Conservation (phyloP, 2,329 filamentous ascomycete species). For the Dendrostoma leiphaemia region DNA sequence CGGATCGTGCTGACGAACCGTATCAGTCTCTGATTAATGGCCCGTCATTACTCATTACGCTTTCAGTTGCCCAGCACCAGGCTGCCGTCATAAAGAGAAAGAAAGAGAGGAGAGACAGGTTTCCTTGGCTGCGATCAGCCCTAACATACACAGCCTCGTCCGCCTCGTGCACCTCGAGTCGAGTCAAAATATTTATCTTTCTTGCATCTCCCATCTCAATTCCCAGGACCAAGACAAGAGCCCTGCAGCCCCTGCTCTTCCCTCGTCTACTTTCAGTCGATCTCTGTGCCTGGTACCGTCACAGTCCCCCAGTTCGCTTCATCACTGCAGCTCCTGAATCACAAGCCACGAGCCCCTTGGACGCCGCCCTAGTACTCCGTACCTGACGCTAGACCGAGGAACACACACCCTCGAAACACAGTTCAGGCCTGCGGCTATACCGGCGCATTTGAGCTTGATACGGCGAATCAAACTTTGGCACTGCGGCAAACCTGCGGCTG, state of each 20-base stretch:
- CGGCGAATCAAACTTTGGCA: too few relatives aligned
- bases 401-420: background rate
- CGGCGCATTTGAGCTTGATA: too few relatives aligned
- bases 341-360: background rate
- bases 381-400: background rate
- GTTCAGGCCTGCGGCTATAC: too few relatives aligned
- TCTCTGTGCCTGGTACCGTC: too few relatives aligned
- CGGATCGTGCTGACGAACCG: background rate
- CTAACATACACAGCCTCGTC: conserved; percentile 12
- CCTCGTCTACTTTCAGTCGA: too few relatives aligned
- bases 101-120: background rate
- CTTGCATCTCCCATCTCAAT: background rate
- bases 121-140: background rate
- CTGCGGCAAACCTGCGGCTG: background rate
- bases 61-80: background rate
- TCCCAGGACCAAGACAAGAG: too few relatives aligned
- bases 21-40: background rate
- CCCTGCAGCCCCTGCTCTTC: too few relatives aligned
- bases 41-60: too few relatives aligned
- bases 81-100: background rate
- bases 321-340: background rate
- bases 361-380: background rate
- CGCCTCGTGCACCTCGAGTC: too few relatives aligned
- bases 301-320: too few relatives aligned
- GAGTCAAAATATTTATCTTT: background rate